phyloP scores from a whole-genome alignment of 2,329 filamentous ascomycete species.

The Aspergillus quadrilineatus region DNA sequence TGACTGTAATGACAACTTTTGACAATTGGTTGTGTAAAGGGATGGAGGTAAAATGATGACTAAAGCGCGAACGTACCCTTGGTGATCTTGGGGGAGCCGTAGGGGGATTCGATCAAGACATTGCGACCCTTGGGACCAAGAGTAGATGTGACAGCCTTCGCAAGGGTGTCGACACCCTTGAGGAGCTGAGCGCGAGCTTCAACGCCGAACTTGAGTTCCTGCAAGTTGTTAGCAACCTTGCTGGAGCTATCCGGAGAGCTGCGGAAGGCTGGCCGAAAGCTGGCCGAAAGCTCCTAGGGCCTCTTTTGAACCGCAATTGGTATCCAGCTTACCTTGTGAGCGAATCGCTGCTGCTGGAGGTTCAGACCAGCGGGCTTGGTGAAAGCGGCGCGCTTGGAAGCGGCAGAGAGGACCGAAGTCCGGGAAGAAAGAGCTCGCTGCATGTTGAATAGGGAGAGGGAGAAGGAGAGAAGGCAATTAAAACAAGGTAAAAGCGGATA shows the following conservation, averaged over 20 bases:
- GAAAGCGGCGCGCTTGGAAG: slow-evolving; percentile 57
- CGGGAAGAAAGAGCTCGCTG: slow-evolving; percentile 90
- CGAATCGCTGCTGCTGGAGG: slow-evolving; percentile 89
- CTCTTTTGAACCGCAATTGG: not conserved
- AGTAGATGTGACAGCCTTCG: slow-evolving; percentile 92
- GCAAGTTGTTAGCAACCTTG: slow-evolving; percentile 30
- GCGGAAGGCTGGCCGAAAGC: slow-evolving; percentile 18
- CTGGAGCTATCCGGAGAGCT: slow-evolving; percentile 20
- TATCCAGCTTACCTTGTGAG: slow-evolving; percentile 76
- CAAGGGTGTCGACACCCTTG: slow-evolving; percentile 92
- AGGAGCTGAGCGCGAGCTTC: slow-evolving; percentile 87
- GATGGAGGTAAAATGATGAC: not conserved
- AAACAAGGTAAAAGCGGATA: slow-evolving; percentile 23
- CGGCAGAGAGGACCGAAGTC: slow-evolving; percentile 72
- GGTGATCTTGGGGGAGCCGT: slow-evolving; percentile 98
- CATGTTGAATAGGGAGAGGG: slow-evolving; percentile 61
- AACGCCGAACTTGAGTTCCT: slow-evolving; percentile 98
- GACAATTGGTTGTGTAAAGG: slow-evolving; percentile 18
- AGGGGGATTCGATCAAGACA: slow-evolving; percentile 97
- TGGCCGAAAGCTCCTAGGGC: not conserved
- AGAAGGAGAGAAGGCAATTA: slow-evolving; percentile 26
- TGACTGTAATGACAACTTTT: not conserved
- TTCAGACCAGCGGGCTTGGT: slow-evolving; percentile 64
- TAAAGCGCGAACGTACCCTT: slow-evolving; percentile 67
- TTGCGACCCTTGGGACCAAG: slow-evolving; percentile 98